Conservation (phyloP, 441 rosid species). For the Aleurites moluccanus region DNA sequence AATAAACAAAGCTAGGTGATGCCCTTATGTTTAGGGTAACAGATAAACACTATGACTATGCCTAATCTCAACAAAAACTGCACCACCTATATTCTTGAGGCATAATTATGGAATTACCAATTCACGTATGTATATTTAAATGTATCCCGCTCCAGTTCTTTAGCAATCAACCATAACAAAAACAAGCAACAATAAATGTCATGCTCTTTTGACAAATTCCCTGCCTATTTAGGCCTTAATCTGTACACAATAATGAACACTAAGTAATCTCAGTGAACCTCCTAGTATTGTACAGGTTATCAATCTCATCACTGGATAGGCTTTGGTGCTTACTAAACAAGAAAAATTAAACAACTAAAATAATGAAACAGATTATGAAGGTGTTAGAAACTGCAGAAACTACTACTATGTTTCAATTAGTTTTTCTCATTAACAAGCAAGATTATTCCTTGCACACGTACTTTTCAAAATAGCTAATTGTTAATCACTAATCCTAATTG, state of each 20-base stretch:
- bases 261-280: neutral
- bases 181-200: neutral
- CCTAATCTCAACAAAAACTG: neutral
- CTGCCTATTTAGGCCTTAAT: neutral
- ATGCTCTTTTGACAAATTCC: neutral
- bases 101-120: neutral
- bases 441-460: neutral
- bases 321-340: neutral
- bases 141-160: neutral
- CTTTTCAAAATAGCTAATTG: neutral
- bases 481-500: neutral
- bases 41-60: neutral
- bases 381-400: neutral
- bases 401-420: neutral
- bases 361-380: neutral
- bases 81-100: neutral
- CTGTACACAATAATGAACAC: neutral
- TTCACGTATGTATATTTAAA: neutral
- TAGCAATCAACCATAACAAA: neutral
- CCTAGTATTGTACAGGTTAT: neutral
- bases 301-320: neutral
- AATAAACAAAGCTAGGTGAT: neutral
- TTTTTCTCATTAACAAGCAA: neutral
- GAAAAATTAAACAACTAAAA: neutral
- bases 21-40: neutral